Percentiles rank a stretch among this genome's conserved stretches.
phyloP scores from a whole-genome alignment of 2,329 filamentous ascomycete species.

The Fusarium poae region DNA sequence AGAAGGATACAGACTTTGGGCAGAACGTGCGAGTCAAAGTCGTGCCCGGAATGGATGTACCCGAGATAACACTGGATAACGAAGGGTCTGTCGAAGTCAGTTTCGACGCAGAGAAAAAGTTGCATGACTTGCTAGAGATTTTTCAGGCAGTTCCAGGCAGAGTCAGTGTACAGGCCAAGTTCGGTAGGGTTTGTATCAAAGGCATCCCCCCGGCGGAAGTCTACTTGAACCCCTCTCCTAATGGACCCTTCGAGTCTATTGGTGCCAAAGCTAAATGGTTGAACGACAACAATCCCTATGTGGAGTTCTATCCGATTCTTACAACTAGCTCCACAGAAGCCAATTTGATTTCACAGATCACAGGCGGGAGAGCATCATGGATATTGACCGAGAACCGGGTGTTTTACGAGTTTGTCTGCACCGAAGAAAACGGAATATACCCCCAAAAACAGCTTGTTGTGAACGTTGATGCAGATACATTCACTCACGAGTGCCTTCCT shows the following conservation, averaged over 20 bases:
- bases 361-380: constrained; percentile 40
- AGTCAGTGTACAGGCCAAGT: constrained; percentile 44
- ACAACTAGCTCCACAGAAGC: constrained; percentile 48
- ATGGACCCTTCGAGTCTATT: constrained; percentile 37
- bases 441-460: constrained; percentile 35
- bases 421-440: background rate
- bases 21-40: constrained; percentile 18
- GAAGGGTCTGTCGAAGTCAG: constrained; percentile 19
- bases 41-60: constrained; percentile 28
- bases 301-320: constrained; percentile 50
- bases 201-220: constrained; percentile 37
- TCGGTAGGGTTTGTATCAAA: constrained; percentile 51
- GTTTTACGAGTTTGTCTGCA: constrained; percentile 49
- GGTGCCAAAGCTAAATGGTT: constrained; percentile 16
- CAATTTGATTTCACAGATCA: constrained; percentile 34
- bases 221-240: constrained; percentile 16
- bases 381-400: constrained; percentile 28
- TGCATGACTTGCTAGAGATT: constrained; percentile 31
- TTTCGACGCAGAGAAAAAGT: constrained; percentile 18
- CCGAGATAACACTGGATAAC: background rate
- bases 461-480: constrained; percentile 48
- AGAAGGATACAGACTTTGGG: constrained; percentile 22
- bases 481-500: constrained; percentile 41
- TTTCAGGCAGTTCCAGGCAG: constrained; percentile 46
- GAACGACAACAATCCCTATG: constrained; percentile 13